Conservation (phyloP, 2,329 filamentous ascomycete species). For the Colletotrichum liriopes region DNA sequence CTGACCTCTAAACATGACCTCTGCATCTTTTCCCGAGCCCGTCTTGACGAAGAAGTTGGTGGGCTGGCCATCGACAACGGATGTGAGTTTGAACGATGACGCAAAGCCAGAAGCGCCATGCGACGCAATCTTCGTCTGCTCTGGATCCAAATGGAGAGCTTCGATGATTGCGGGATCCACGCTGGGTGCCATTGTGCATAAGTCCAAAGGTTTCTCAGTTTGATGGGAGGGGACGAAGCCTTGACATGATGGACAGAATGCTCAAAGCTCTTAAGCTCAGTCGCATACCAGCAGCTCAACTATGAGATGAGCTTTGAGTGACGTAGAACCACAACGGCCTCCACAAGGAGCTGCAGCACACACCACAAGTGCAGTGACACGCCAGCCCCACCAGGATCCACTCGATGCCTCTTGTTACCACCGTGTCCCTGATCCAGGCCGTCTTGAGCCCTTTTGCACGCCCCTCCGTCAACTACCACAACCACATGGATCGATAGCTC, state of each 20-base stretch:
- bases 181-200: constrained; percentile 48
- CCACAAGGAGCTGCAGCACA: constrained; percentile 20
- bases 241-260: background rate
- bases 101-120: constrained; percentile 79
- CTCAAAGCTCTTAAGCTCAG: constrained; percentile 13
- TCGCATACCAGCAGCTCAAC: background rate
- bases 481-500: constrained; percentile 42
- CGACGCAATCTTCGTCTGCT: constrained; percentile 68
- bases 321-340: constrained; percentile 31
- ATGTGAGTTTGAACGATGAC: constrained; percentile 73
- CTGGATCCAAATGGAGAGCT: constrained; percentile 72
- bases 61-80: constrained; percentile 63
- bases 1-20: constrained; percentile 79
- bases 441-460: background rate
- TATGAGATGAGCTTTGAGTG: constrained; percentile 35
- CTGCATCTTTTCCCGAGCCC: constrained; percentile 70
- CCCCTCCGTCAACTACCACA: fast-evolving
- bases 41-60: constrained; percentile 82
- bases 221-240: background rate
- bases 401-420: constrained; percentile 1
- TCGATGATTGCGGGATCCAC: constrained; percentile 75
- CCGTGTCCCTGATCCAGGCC: constrained; percentile 11
- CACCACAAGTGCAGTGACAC: constrained; percentile 8
- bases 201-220: background rate
- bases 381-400: constrained; percentile 28